phyloP scores from a whole-genome alignment of 2,329 filamentous ascomycete species.

The Scorias spongiosa region DNA sequence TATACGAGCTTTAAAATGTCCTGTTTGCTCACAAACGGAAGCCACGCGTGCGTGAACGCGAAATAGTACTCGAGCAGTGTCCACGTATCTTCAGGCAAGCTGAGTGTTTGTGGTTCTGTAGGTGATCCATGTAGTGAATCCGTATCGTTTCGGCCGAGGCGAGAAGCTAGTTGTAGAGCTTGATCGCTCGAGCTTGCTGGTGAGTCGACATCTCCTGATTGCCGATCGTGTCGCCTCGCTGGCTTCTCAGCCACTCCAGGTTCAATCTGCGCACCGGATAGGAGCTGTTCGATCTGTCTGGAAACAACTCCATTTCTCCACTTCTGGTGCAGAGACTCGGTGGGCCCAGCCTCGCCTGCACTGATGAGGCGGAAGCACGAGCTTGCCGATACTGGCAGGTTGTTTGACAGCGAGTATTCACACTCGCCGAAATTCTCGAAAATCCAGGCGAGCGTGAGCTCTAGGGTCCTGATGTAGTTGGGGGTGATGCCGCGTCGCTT shows the following conservation, averaged over 20 bases:
- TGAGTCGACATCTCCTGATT: background rate
- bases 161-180: background rate
- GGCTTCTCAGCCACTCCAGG: background rate
- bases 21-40: slow-evolving; percentile 57
- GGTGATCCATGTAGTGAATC: slow-evolving; percentile 3
- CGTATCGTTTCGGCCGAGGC: background rate
- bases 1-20: slow-evolving; percentile 44
- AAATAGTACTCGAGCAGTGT: slow-evolving; percentile 58
- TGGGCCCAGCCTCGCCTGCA: slow-evolving; percentile 37
- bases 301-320: slow-evolving; percentile 49
- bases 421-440: slow-evolving; percentile 46
- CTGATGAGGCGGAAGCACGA: slow-evolving; percentile 31
- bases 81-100: slow-evolving; percentile 40
- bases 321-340: slow-evolving; percentile 42
- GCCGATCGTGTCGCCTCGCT: background rate
- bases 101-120: background rate
- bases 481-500: slow-evolving; percentile 68
- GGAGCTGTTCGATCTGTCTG: slow-evolving; percentile 45
- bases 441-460: slow-evolving; percentile 51
- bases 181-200: background rate
- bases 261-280: slow-evolving; percentile 31
- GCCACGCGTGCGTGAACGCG: slow-evolving; percentile 61
- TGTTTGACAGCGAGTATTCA: slow-evolving; percentile 41
- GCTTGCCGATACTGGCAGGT: slow-evolving; percentile 34
- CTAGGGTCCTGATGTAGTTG: slow-evolving; percentile 63